Evolutionary conservation across 768 basidiomycete genomes (phyloP), one percentile per base, ranked within the genome.

Genomic region (Gloeopeniophorella convolvens): DNA sequence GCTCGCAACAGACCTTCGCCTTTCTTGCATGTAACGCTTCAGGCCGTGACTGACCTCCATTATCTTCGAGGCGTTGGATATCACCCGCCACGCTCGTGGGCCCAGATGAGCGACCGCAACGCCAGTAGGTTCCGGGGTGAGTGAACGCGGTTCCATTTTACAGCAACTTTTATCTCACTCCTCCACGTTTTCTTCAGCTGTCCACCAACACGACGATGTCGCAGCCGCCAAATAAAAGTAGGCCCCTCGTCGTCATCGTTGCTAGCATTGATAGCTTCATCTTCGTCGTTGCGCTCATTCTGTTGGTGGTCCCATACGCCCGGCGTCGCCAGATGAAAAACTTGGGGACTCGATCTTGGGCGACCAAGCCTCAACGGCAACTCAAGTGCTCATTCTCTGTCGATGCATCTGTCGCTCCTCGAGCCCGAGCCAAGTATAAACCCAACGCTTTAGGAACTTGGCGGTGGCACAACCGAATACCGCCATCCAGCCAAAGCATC

Each of bases 371-470:
- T 43, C 41, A 3, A n/a, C 51, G 23, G 45, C 46, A 1, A 10
- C 50, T 49, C 40, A 55, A 48, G 33, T 50, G 57, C 23, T 10
- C 28, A 20, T 6, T 48, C 15, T 58, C 57, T 5, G 50, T 12
- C 7, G 57, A 56, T 23, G 55, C 57, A 20, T 56, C 50, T n/a
- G 47, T 49, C 55, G 11, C 57, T 56, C 30, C 50, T 56, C 39
- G 44, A 51, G 12, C 33, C 43, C 31, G 53, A 55, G 24, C 28
- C 40, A 23, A 33, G 5, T n/a, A 13, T 23, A 28, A 30, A 4
- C 28, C 4, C 28, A 13, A 32, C 24, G 31, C 23, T 42, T 45
- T 20, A 30, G 16, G 3, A 24, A 33, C 13, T 5, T 30, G 16
- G n/a, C 12, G n/a, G 21, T 23, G 1, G 23, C 31, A 21, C 41